Conservation (phyloP, 169 alveolate species). For the Babesia caballi region DNA sequence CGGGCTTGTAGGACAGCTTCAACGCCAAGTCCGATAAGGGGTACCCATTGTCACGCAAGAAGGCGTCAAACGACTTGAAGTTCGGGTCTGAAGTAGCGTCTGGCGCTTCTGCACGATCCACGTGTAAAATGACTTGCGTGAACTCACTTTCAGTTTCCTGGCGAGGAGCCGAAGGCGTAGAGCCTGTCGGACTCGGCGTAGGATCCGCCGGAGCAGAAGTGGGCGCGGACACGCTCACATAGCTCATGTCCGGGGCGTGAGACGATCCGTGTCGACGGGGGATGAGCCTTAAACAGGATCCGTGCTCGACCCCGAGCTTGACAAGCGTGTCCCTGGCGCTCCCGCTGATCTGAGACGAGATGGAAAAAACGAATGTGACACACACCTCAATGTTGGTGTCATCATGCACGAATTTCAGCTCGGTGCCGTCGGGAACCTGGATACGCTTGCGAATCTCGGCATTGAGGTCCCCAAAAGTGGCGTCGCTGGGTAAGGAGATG, state of each 20-base stretch:
- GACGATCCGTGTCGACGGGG: neutral
- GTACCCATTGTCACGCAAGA: conserved; percentile 72
- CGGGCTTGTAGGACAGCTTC: conserved; percentile 65
- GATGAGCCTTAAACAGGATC: neutral
- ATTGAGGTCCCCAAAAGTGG: conserved; percentile 49
- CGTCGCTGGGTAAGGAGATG: neutral
- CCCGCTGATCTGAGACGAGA: neutral
- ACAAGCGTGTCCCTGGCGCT: neutral
- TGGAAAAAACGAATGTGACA: neutral
- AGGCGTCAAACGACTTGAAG: conserved; percentile 83
- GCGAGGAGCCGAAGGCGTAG: neutral
- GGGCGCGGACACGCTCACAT: neutral
- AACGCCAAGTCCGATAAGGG: conserved; percentile 78
- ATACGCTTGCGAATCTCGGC: conserved; percentile 38
- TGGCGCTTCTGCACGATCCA: neutral
- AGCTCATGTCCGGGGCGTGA: neutral
- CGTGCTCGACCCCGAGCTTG: conserved; percentile 23
- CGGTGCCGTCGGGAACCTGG: conserved; percentile 17
- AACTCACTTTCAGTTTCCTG: neutral
- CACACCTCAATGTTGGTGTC: conserved; percentile 23
- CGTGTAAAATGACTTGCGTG: neutral
- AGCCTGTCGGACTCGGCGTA: neutral
- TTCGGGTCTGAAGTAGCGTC: conserved; percentile 35
- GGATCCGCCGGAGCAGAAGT: neutral
- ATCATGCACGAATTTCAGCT: conserved; percentile 2